Evolutionary conservation across 805 yeast species (phyloP).

Genomic region (Peterozyma toletana): DNA sequence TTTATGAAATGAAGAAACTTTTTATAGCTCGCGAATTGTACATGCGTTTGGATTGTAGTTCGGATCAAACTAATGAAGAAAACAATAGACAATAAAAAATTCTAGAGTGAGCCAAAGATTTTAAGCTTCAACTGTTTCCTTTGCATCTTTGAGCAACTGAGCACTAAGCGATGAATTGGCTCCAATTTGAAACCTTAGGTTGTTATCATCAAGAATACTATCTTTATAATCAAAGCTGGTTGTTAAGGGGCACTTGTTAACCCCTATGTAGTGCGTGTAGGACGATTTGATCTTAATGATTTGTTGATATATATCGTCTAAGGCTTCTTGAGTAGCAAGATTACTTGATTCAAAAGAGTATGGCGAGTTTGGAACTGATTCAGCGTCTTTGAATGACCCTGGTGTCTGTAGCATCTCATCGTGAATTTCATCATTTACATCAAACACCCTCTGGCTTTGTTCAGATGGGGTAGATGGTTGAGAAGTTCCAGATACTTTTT

Average conservation of each 20-base stretch:
- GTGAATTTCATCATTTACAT: not conserved
- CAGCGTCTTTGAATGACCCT: not conserved
- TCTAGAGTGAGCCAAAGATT: too few relatives aligned
- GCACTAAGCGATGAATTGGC: slow-evolving; percentile 5
- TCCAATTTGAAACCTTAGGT: slow-evolving; percentile 1
- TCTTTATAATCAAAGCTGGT: not conserved
- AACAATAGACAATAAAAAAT: too few relatives aligned
- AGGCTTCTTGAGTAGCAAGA: not conserved
- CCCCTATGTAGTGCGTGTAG: not conserved
- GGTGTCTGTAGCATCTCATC: not conserved
- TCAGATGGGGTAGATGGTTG: too few relatives aligned
- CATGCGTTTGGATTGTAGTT: too few relatives aligned
- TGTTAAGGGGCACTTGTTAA: not conserved
- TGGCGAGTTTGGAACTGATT: not conserved
- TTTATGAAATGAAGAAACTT: too few relatives aligned
- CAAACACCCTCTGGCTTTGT: not conserved
- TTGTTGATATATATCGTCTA: not conserved
- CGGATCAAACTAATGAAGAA: too few relatives aligned
- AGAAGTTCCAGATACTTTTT: not conserved
- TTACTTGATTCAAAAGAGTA: not conserved
- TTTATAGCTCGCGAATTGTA: too few relatives aligned
- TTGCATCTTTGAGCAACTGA: not conserved
- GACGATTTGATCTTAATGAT: slow-evolving; percentile 2
- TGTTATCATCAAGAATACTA: not conserved
- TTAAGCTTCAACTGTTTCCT: too few relatives aligned